A percentile compares a stretch with the other conserved stretches of the same genome.
phyloP scores from a whole-genome alignment of 805 yeast species.

The Phaffomyces opuntiae region DNA sequence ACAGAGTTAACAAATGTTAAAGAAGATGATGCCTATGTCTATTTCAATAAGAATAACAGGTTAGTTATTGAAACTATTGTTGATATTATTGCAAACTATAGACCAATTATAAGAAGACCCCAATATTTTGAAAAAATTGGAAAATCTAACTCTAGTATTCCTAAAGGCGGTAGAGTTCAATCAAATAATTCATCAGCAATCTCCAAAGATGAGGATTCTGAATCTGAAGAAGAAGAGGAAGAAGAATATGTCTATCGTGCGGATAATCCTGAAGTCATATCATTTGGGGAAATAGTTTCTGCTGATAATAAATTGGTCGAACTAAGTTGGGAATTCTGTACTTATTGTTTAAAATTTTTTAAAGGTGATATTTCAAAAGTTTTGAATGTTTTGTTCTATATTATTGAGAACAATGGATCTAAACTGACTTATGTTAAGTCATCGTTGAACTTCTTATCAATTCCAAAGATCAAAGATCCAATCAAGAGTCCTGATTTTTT shows the following conservation, averaged over 20 bases:
- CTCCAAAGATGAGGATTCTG: background rate
- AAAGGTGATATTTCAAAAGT: slow-evolving; percentile 37
- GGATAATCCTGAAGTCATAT: slow-evolving; percentile 24
- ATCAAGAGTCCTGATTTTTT: background rate
- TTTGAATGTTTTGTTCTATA: slow-evolving; percentile 27
- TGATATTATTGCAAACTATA: slow-evolving; percentile 1
- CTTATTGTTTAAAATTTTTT: slow-evolving; percentile 33
- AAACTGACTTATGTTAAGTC: slow-evolving; percentile 22
- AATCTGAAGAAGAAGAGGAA: background rate
- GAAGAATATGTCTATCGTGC: slow-evolving; percentile 5
- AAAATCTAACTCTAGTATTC: background rate
- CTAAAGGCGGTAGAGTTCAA: slow-evolving; percentile 5
- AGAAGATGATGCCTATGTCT: background rate
- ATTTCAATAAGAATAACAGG: background rate
- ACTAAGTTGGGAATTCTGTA: slow-evolving; percentile 34
- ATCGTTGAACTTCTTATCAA: slow-evolving; percentile 3
- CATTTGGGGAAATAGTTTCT: slow-evolving; percentile 27
- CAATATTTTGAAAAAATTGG: background rate
- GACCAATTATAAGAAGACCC: background rate
- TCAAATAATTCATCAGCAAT: background rate
- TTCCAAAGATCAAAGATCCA: background rate
- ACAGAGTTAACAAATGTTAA: background rate
- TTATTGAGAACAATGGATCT: slow-evolving; percentile 26
- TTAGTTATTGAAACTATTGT: background rate
- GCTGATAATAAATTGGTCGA: slow-evolving; percentile 29